These are phyloP conservation scores for Colletotrichum sidae DNA, from an alignment of 2,329 filamentous ascomycete species.

Conservation along the genomic window DNA sequence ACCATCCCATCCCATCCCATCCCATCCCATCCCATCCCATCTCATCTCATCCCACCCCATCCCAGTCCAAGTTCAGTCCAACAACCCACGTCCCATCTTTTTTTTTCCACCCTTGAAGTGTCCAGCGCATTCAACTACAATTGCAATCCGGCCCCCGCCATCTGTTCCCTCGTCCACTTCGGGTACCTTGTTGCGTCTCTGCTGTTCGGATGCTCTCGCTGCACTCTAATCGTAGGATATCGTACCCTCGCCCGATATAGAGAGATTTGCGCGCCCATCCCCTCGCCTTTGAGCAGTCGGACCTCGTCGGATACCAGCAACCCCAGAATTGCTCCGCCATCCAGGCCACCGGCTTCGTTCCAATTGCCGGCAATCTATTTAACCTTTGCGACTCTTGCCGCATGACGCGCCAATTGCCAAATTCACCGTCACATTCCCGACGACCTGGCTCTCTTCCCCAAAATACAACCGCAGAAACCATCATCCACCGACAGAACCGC, in stretches of 20 bases:
- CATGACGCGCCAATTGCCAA: constrained; percentile 32
- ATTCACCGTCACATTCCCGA: too few relatives aligned
- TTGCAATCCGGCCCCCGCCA: constrained; percentile 33
- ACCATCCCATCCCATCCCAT: constrained; percentile 11
- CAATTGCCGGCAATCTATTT: constrained; percentile 14
- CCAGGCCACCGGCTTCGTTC: neutral
- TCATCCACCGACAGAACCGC: constrained; percentile 3
- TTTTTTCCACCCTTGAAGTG: constrained; percentile 22
- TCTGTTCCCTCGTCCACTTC: constrained; percentile 28
- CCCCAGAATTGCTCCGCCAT: constrained; percentile 8
- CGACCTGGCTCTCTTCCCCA: constrained; percentile 3
- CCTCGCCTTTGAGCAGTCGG: neutral
- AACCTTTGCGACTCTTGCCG: constrained; percentile 30
- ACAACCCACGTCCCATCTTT: too few relatives aligned
- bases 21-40: too few relatives aligned
- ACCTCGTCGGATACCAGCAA: constrained; percentile 1
- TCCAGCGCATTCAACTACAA: constrained; percentile 36
- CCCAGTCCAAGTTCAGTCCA: too few relatives aligned
- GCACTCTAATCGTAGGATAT: constrained; percentile 5
- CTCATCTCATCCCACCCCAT: too few relatives aligned
- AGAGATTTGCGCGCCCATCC: constrained; percentile 30
- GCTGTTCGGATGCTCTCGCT: neutral
- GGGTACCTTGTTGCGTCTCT: constrained; percentile 35
- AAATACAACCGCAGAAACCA: constrained; percentile 26
- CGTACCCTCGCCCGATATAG: constrained; percentile 26